These are phyloP conservation scores for Citrus hindsii DNA, from an alignment of 345 rosid genomes.

Conservation along the genomic window DNA sequence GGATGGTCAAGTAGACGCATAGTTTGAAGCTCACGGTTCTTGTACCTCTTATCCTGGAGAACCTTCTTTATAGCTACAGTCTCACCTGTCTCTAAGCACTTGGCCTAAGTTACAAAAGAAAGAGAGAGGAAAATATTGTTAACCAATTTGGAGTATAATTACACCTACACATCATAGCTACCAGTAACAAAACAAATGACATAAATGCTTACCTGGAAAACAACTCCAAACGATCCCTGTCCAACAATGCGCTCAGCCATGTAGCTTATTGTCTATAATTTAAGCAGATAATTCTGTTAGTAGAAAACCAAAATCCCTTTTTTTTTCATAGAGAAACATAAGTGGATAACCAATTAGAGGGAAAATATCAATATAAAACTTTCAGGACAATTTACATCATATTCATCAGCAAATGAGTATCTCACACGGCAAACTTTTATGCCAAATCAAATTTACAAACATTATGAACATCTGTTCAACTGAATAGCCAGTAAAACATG, in stretches of 20 bases:
- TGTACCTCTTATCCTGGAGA: conserved; percentile 92
- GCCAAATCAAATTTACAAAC: no score
- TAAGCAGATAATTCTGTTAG: conserved; percentile 1
- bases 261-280: conserved; percentile 83
- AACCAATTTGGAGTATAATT: background rate
- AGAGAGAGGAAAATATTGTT: background rate
- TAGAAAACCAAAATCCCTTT: background rate
- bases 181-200: conserved; percentile 5
- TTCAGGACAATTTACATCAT: background rate
- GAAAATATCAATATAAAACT: background rate
- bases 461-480: no score
- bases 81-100: conserved; percentile 94
- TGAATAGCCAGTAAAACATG: background rate
- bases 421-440: background rate
- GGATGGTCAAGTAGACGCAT: conserved; percentile 99
- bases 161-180: background rate
- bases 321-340: no score
- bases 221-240: conserved; percentile 96
- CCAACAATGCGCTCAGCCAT: conserved; percentile 99
- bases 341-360: background rate
- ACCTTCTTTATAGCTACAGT: conserved; percentile 98
- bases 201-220: conserved; percentile 69
- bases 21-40: conserved; percentile 96
- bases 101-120: conserved; percentile 47
- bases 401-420: background rate